Conservation (phyloP, 176 grass and related monocot genomes). For the Oryza coarctata region DNA sequence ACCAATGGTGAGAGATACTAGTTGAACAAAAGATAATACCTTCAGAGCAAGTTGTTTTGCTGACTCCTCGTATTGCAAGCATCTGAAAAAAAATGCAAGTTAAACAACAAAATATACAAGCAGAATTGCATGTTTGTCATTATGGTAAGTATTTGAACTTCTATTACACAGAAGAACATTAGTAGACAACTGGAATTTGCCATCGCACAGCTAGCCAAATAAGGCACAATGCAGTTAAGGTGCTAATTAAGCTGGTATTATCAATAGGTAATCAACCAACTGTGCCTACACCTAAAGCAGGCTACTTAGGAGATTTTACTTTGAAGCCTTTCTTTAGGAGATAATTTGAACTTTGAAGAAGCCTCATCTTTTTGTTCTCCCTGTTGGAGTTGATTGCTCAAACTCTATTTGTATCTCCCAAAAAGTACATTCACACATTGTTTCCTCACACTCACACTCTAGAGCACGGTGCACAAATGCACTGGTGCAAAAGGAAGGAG, state of each 20-base stretch:
- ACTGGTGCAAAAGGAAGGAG: neutral
- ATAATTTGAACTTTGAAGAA: slow-evolving; percentile 22
- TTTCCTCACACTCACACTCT: neutral
- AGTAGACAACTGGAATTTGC: neutral
- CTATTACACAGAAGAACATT: neutral
- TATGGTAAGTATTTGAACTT: slow-evolving; percentile 22
- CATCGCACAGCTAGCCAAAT: neutral
- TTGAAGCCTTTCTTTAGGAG: neutral
- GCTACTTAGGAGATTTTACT: slow-evolving; percentile 11
- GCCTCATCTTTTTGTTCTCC: neutral
- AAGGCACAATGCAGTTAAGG: neutral
- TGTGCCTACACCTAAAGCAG: neutral
- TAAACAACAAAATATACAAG: neutral
- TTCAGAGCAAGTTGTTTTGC: slow-evolving; percentile 63
- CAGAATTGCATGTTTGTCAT: slow-evolving; percentile 8
- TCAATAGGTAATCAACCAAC: neutral
- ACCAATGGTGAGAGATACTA: neutral
- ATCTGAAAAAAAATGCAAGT: slow-evolving; percentile 39
- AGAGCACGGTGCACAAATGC: neutral
- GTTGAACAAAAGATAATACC: slow-evolving; percentile 42
- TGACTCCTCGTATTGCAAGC: slow-evolving; percentile 48
- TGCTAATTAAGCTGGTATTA: neutral
- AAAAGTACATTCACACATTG: neutral
- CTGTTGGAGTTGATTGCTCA: neutral
- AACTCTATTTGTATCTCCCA: neutral